Conservation (phyloP, 805 yeast genomes). For the Lipomyces mesembrius region DNA sequence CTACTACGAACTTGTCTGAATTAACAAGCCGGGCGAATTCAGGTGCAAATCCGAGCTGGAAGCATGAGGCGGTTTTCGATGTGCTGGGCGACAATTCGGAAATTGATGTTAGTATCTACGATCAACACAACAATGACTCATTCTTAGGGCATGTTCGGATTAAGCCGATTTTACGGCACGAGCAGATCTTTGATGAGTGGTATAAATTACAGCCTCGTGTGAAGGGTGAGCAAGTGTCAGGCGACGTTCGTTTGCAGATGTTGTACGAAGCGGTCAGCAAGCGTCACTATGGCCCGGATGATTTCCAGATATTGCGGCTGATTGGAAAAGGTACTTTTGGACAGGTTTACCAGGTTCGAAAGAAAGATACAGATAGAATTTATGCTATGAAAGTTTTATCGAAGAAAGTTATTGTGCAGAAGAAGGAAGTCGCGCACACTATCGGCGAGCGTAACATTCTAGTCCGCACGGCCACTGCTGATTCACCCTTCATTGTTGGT, state of each 20-base stretch:
- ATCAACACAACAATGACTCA: constrained; percentile 76
- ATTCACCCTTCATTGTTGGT: constrained; percentile 93
- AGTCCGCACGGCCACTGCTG: constrained; percentile 87
- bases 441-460: constrained; percentile 95
- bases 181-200: constrained; percentile 69
- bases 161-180: constrained; percentile 56
- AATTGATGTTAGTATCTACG: constrained; percentile 89
- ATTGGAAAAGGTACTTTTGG: constrained; percentile 98
- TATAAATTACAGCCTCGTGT: constrained; percentile 71
- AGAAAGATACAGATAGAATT: constrained; percentile 84
- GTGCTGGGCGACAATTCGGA: constrained; percentile 84
- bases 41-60: constrained; percentile 78
- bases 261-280: constrained; percentile 71
- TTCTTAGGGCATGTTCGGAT: constrained; percentile 85
- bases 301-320: constrained; percentile 87
- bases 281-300: constrained; percentile 88
- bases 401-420: constrained; percentile 92
- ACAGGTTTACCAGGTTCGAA: constrained; percentile 93
- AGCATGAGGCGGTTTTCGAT: constrained; percentile 90
- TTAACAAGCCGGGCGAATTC: constrained; percentile 36
- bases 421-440: constrained; percentile 97
- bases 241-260: constrained; percentile 76
- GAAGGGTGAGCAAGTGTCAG: constrained; percentile 74
- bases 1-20: constrained; percentile 28
- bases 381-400: constrained; percentile 98